Base-by-base conservation (phyloP, 2,329 filamentous ascomycete genomes). In the Aspergillus puulaauensis region DNA sequence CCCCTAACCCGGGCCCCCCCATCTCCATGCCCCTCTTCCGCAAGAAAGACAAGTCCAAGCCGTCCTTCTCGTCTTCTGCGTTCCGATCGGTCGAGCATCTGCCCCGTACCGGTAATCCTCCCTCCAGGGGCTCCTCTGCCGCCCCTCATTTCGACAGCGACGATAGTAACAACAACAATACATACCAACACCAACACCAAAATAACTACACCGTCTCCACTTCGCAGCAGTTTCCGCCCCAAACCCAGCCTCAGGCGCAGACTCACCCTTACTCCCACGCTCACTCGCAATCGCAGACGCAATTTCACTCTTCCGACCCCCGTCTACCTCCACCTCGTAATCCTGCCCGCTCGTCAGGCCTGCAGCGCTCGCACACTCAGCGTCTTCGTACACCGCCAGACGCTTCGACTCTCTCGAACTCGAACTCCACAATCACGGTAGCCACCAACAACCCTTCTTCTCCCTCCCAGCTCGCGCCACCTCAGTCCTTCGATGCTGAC, bases 401-500 rank as follows among this genome's bases (percentile, higher is more conserved):
- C 23, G 23, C 45, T 47, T 56, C 51, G 35, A 54, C 27, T n/a
- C 33, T 40, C 23, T 50, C 35, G 27, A 54, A 47, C 44, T 27
- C 58, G 12, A 44, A 51, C 53, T 63, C 56, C 60, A 49, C 56
- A 57, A 52, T n/a, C 54, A 54, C 56, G 52, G 62, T 54, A 59
- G 53, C 46, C 63, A 57, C 27, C 46, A 56, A 55, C 57, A 55
- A 15, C 55, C 54, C 31, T 52, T 55, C 53, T 39, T 57, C 56
- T 44, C 43, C 58, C 48, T 17, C 41, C 60, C 60, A 52, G 33
- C 57, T 48, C 27, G 54, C 58, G 57, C 62, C 61, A 50, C 60
- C 31, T 44, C 62, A 46, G 43, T 41, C 54, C 19, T 59, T 66
- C 58, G 66, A 65, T 63, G 60, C 65, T 57, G 66, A 68, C 58